Base-by-base conservation (phyloP, 257 asterid genomes). In the Thymus mandschuricus region DNA sequence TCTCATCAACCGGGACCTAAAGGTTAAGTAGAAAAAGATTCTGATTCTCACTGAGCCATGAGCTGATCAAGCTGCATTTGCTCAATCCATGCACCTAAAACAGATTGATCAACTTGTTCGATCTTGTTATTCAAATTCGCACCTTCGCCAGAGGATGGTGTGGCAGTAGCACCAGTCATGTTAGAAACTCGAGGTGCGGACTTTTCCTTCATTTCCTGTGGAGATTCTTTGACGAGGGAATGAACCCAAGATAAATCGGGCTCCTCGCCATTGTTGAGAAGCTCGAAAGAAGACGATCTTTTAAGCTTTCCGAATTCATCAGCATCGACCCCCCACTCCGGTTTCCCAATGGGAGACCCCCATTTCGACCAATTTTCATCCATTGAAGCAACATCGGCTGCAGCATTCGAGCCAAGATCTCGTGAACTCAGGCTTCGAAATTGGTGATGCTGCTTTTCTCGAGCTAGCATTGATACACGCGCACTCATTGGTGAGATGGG, bases 161-260 rank as follows among this genome's bases (percentile, higher is more conserved):
- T 68, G 69, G 76, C 78, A 45, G 71, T 58, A 57, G 71, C 55
- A 57, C 74, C 83, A 7, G 77, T 70, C 65, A 64, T 0, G 7
- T 73, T 82, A 51, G 74, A 75, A 51, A 73, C 74, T 60, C n/a
- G 73, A 15, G 81, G 60, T 3, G 59, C 76, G 3, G 78, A 68
- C 68, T 81, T 81, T 41, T 86, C 95, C 58, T 78, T 80, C 62
- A 60, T 46, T 29, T 92, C 96, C 60, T 84, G 90, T 10, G 95
- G 86, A 62, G 95, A 77, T 78, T 92, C 98, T 67, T 80, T 87
- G 35, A 92, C 98, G 10, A 92, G 91, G 0, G 91, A 84, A 50
- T 92, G 96, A 65, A 92, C 96, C 98, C 98, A 92, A 3, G 96
- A 90, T 51, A 90, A 73, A 79, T 90, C 96, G 4, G 98, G 98